Evolutionary conservation across 495 filamentous ascomycete genomes (phyloP), one percentile per base, ranked within the genome.

Genomic region (Oleoguttula mirabilis): DNA sequence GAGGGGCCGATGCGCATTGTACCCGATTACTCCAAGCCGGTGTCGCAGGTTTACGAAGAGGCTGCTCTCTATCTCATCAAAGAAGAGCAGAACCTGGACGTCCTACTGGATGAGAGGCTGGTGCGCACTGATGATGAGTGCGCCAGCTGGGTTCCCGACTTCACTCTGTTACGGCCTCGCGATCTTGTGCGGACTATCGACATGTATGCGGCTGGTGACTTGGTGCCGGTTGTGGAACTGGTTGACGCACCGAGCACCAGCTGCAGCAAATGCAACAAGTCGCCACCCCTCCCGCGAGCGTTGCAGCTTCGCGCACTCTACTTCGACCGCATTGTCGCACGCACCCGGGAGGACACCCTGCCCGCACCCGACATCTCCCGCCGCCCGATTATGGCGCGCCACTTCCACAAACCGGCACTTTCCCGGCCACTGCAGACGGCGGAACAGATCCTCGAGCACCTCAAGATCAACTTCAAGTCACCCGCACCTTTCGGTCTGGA

Each of bases 141-240:
- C 27, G 20, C 41, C 7, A 44, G 32, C 3, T 44, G 41, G 41
- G 32, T 44, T 8, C 41, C 41, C 11, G 10, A 44, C 20, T 44
- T 36, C 32, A 36, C 41, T 3, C 5, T 15, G 15, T 21, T 44
- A 4, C 20, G 31, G 6, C 16, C 21, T 4, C 11, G 19, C 4
- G 32, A 10, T 16, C 12, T 36, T 8, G 15, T 30, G 5, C 32
- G n/a, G 21, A 44, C 8, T 15, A 16, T 6, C 4, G 32, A 44
- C 16, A 21, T 19, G 10, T 44, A 36, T 23, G 32, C 32, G 10
- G 41, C 41, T 22, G 41, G 41, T 14, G 32, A 14, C 10, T 16
- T 17, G 17, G 20, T 19, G 20, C 41, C 41, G 10, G 21, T 11
- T 21, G 21, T 37, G 5, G 23, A 24, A 10, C 23, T 44, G 4